A percentile compares a stretch with the other conserved stretches of the same genome.
Conservation (phyloP, 2,329 filamentous ascomycete species). For the Colletotrichum sp. region DNA sequence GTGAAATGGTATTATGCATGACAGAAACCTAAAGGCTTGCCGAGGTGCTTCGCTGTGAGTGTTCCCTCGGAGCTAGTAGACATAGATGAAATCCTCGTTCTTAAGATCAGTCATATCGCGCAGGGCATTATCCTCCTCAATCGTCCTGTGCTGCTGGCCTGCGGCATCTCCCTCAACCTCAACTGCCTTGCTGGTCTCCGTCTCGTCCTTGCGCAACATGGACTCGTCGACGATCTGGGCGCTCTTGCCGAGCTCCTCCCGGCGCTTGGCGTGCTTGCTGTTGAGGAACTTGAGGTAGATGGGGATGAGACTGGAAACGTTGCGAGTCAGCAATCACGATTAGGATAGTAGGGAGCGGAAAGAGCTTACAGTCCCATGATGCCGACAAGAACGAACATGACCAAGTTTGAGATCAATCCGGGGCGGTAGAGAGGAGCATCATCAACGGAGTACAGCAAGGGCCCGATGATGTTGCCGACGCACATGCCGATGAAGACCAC, state of each 20-base stretch:
- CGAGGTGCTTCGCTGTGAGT: too few relatives aligned
- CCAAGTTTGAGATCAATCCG: slow-evolving; percentile 65
- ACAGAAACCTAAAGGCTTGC: too few relatives aligned
- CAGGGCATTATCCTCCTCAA: slow-evolving; percentile 47
- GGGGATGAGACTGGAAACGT: slow-evolving; percentile 29
- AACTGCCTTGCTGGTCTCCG: slow-evolving; percentile 23
- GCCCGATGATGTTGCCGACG: slow-evolving; percentile 70
- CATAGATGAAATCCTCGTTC: slow-evolving; percentile 68
- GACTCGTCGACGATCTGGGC: slow-evolving; percentile 9
- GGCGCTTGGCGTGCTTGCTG: slow-evolving; percentile 54
- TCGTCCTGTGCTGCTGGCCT: slow-evolving; percentile 15
- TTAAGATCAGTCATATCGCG: slow-evolving; percentile 60
- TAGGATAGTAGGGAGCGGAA: too few relatives aligned
- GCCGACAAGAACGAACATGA: slow-evolving; percentile 65
- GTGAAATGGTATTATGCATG: too few relatives aligned
- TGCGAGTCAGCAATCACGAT: neutral
- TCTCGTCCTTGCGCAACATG: slow-evolving; percentile 16
- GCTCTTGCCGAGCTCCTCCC: slow-evolving; percentile 63
- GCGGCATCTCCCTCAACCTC: slow-evolving; percentile 26
- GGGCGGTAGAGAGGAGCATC: slow-evolving; percentile 61
- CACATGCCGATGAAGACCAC: slow-evolving; percentile 70
- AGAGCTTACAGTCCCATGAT: slow-evolving; percentile 45
- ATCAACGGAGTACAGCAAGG: slow-evolving; percentile 66
- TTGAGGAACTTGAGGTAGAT: slow-evolving; percentile 60
- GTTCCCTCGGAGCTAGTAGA: slow-evolving; percentile 35